Base-by-base conservation (phyloP, 345 rosid genomes). In the Lumnitzera racemosa region DNA sequence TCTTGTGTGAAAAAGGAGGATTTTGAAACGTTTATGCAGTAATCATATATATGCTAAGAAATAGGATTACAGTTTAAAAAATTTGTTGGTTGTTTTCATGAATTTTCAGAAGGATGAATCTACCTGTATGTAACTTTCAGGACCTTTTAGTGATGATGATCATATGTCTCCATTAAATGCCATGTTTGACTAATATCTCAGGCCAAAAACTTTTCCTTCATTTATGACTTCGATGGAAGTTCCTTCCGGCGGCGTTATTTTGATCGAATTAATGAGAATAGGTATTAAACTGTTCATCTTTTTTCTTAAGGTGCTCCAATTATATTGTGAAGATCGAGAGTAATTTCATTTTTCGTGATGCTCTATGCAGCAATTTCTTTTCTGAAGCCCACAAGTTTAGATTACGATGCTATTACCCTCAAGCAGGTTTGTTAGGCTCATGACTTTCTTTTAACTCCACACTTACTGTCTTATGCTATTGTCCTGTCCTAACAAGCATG, bases 341-440 rank as follows among this genome's bases (percentile, higher is more conserved):
- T 31, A 25, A 15, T 46, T 60, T 29, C 49, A 51, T 62, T 53
- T 55, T 36, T 52, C 20, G 43, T 56, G 24, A 25, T 57, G 49
- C 64, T 15, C 46, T 53, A 20, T 71, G 70, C 87, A 94, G 99
- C 52, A 77, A 76, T 54, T 74, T 81, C 67, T 76, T 88, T 9
- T 67, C 95, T 2, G 87, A 80, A 78, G 85, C 72, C 24, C 99
- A 88, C 75, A 81, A 80, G 57, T 90, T 71, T 65, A 83, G 97
- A 59, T 69, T 90, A 56, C 85, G 67, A 8, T 81, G 96, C 74
- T 90, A 88, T 78, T 80, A 83, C 70, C 63, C 78, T 10, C 81
- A 81, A 61, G 68, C 84, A 80, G 97, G 97, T 92, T 24, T 12
- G n/a, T 59, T 57, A 25, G n/a, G 51, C 2, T 27, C 14, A 70